Conservation (phyloP, 257 asterid species). For the Scutellaria barbata region DNA sequence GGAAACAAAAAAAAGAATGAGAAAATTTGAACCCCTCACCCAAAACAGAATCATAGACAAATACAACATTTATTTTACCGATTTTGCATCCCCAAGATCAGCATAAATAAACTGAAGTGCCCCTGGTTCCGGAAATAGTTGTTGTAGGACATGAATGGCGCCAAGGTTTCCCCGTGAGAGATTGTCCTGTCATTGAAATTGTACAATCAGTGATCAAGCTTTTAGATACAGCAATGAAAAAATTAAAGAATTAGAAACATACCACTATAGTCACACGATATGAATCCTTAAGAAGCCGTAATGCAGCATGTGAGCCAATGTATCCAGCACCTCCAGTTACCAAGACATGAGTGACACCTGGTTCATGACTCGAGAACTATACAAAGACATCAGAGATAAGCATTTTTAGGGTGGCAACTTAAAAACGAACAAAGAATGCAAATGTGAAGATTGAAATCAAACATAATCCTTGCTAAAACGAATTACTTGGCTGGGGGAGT, state of each 20-base stretch:
- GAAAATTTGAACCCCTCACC: conserved; percentile 21
- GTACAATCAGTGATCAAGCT: conserved; percentile 16
- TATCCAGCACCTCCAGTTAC: conserved; percentile 98
- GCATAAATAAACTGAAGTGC: conserved; percentile 89
- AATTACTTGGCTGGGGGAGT: conserved; percentile 61
- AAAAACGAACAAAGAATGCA: conserved; percentile 7
- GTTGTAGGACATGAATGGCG: conserved; percentile 70
- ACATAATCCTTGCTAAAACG: background rate
- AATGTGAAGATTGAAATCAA: conserved; percentile 5
- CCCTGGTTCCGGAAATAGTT: conserved; percentile 87
- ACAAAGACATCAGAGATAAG: conserved; percentile 28
- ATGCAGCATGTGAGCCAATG: conserved; percentile 92
- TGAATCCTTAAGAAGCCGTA: conserved; percentile 77
- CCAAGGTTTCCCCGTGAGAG: conserved; percentile 93
- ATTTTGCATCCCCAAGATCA: conserved; percentile 85
- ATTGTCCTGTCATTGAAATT: conserved; percentile 62
- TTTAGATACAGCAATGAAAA: background rate
- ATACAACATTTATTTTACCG: conserved; percentile 51
- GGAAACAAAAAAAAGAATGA: conserved; percentile 23
- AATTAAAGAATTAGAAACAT: conserved; percentile 31
- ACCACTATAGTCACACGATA: conserved; percentile 97
- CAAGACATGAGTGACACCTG: conserved; percentile 87
- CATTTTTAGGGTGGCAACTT: background rate
- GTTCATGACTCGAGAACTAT: conserved; percentile 79
- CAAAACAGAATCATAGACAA: conserved; percentile 9